phyloP scores from a whole-genome alignment of 225 moss, liverwort and hornwort genomes.

The Physcomitrellopsis africana region DNA sequence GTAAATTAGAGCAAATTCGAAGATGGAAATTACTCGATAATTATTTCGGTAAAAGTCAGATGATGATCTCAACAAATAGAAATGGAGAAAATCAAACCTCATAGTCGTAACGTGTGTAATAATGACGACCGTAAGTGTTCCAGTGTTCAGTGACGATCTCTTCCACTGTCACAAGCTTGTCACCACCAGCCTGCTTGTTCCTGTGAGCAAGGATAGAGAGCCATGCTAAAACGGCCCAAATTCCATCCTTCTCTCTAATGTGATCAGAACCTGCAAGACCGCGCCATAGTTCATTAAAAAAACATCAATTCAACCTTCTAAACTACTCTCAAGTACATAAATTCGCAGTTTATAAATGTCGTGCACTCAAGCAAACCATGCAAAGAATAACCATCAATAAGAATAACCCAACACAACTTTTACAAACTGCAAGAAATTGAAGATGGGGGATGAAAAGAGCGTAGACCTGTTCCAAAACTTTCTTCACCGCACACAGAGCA shows the following conservation, averaged over 20 bases:
- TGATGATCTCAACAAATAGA: background rate
- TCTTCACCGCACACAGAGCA: slow-evolving; percentile 94
- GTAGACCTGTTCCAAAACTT: slow-evolving; percentile 88
- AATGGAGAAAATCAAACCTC: slow-evolving; percentile 53
- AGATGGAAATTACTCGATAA: background rate
- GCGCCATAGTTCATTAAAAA: background rate
- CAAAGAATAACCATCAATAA: no score
- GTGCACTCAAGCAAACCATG: no score
- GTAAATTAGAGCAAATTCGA: background rate
- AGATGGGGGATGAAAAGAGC: background rate
- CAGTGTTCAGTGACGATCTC: slow-evolving; percentile 93
- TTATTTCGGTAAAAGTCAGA: background rate
- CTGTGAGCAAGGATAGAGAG: slow-evolving; percentile 86
- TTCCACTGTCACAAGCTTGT: slow-evolving; percentile 93
- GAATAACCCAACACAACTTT: no score
- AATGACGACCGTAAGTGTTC: slow-evolving; percentile 90
- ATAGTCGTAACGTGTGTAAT: slow-evolving; percentile 97
- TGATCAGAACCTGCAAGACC: slow-evolving; percentile 79
- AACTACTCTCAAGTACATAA: background rate
- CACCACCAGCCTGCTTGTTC: slow-evolving; percentile 82
- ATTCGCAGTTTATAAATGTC: background rate
- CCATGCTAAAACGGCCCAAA: slow-evolving; percentile 99
- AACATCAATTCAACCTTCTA: background rate
- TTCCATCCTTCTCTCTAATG: slow-evolving; percentile 97
- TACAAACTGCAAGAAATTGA: no score